Evolutionary conservation across 1,139 yeast species (phyloP).

Genomic region (Zygoascus sp.): DNA sequence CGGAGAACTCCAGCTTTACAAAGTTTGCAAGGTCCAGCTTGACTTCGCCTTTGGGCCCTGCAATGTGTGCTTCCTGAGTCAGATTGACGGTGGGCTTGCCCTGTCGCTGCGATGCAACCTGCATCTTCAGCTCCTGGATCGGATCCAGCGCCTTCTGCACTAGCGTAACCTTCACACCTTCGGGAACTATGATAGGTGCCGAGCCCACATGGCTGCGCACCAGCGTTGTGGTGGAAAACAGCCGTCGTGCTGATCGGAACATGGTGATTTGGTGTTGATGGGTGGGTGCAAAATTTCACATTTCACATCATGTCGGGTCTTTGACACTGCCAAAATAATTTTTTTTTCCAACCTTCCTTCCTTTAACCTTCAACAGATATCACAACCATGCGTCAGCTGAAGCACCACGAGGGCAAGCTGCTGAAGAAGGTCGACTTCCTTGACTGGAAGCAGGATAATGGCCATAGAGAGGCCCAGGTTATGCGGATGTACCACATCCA

Average conservation of each 20-base stretch:
- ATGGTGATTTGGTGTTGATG: constrained; percentile 1
- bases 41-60: constrained; percentile 77
- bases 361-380: neutral
- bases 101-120: constrained; percentile 41
- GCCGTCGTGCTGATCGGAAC: constrained; percentile 10
- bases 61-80: constrained; percentile 58
- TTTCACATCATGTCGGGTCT: neutral
- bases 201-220: constrained; percentile 47
- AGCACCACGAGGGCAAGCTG: constrained; percentile 92
- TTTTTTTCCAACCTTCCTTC: neutral
- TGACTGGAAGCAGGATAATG: constrained; percentile 95
- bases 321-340: neutral
- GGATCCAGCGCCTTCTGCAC: constrained; percentile 42
- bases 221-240: constrained; percentile 15
- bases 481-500: constrained; percentile 93
- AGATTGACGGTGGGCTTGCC: constrained; percentile 59
- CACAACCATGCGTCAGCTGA: constrained; percentile 54
- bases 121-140: constrained; percentile 40
- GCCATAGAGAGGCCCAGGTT: constrained; percentile 91
- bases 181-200: constrained; percentile 53
- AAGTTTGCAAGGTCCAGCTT: constrained; percentile 69
- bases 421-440: constrained; percentile 94
- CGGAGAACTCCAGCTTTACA: constrained; percentile 41
- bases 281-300: constrained; percentile 3
- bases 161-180: constrained; percentile 44